A percentile compares a stretch with the other conserved stretches of the same genome.
Conservation (phyloP, 2,329 filamentous ascomycete genomes). For the Colletotrichum salicis region DNA sequence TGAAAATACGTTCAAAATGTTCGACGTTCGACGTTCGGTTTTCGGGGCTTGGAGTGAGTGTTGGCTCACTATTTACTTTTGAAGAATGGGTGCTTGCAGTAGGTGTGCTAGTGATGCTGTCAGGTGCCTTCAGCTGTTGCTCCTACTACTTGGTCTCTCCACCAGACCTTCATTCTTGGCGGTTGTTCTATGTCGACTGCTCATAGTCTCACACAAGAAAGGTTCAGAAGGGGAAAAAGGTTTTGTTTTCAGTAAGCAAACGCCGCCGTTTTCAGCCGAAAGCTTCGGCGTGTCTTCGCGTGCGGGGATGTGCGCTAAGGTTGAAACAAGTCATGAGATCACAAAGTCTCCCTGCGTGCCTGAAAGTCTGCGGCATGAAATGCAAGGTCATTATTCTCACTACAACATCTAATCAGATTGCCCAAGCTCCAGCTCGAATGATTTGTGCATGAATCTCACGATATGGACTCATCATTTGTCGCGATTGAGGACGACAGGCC, state of each 20-base stretch:
- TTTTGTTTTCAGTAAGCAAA: constrained; percentile 19
- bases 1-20: too few relatives aligned
- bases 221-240: not conserved
- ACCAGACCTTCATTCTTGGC: not conserved
- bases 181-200: not conserved
- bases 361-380: not conserved
- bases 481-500: not conserved
- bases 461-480: constrained; percentile 23
- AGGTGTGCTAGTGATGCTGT: not conserved
- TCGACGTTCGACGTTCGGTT: too few relatives aligned
- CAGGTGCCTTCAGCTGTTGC: not conserved
- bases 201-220: not conserved
- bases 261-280: constrained; percentile 30
- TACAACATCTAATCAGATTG: not conserved
- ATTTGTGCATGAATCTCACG: not conserved
- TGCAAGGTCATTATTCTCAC: not conserved
- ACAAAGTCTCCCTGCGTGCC: not conserved
- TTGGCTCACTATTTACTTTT: too few relatives aligned
- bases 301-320: constrained; percentile 24
- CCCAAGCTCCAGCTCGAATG: not conserved
- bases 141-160: not conserved
- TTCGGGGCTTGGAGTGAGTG: not conserved
- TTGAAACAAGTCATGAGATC: constrained; percentile 36
- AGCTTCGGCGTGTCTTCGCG: not conserved
- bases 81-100: not conserved